Conservation (phyloP, 78 protist genomes). For the Tieghemostelium lacteum region DNA sequence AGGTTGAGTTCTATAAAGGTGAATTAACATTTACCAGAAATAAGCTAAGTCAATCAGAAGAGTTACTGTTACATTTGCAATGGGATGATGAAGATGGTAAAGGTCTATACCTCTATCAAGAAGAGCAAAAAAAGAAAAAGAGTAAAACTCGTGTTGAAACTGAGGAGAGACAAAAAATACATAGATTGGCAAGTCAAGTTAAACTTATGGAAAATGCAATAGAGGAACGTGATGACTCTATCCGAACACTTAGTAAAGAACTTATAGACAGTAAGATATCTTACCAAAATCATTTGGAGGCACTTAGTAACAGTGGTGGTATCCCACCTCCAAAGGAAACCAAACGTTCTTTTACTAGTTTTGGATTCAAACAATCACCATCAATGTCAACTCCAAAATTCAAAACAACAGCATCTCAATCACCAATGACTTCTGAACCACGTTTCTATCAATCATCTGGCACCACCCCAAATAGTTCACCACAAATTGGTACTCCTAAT, state of each 20-base stretch:
- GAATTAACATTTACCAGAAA: slow-evolving; percentile 44
- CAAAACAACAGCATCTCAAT: neutral
- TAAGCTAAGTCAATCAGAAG: slow-evolving; percentile 35
- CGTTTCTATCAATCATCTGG: neutral
- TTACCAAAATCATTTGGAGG: slow-evolving; percentile 11
- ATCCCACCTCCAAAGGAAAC: slow-evolving; percentile 1
- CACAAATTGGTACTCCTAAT: slow-evolving; percentile 17
- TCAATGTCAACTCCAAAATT: slow-evolving; percentile 6
- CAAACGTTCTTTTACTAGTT: slow-evolving; percentile 33
- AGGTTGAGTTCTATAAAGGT: slow-evolving; percentile 38
- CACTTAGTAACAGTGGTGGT: neutral
- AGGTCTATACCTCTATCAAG: slow-evolving; percentile 15
- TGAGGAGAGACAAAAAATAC: slow-evolving; percentile 55
- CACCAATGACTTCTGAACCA: slow-evolving; percentile 13
- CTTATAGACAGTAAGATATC: neutral
- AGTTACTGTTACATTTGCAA: slow-evolving; percentile 48
- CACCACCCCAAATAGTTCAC: slow-evolving; percentile 12
- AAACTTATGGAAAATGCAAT: slow-evolving; percentile 69
- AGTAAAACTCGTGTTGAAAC: slow-evolving; percentile 31
- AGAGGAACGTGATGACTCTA: slow-evolving; percentile 48
- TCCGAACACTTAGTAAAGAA: slow-evolving; percentile 17
- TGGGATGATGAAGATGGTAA: slow-evolving; percentile 56
- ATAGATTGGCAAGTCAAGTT: slow-evolving; percentile 35
- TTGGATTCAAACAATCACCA: slow-evolving; percentile 60
- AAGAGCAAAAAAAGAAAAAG: slow-evolving; percentile 64